Percentiles rank a stretch among this genome's conserved stretches.
phyloP scores from a whole-genome alignment of 2,329 filamentous ascomycete species.

The Esteya vermicola region DNA sequence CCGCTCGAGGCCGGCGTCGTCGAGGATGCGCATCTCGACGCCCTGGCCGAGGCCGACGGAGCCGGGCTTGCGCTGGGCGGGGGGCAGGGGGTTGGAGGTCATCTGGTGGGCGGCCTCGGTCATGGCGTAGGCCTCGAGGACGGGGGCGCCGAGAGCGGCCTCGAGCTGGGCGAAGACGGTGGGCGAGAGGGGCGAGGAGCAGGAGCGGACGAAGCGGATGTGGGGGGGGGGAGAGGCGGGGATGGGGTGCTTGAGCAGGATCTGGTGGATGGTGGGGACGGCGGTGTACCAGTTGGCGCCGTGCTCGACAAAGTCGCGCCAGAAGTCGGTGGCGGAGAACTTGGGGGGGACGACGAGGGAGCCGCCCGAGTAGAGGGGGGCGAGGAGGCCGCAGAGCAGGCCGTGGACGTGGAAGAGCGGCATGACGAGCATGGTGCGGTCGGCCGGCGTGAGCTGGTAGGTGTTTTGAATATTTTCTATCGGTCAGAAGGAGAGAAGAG shows the following conservation, averaged over 20 bases:
- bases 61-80: constrained; percentile 61
- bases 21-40: constrained; percentile 66
- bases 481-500: too few species aligned
- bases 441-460: constrained; percentile 54
- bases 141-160: constrained; percentile 59
- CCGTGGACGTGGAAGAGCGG: constrained; percentile 84
- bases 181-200: constrained; percentile 70
- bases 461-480: constrained; percentile 63
- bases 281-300: constrained; percentile 85
- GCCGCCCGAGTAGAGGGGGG: constrained; percentile 60
- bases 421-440: constrained; percentile 81
- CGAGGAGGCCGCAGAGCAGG: constrained; percentile 69
- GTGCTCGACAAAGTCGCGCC: constrained; percentile 59
- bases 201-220: constrained; percentile 80
- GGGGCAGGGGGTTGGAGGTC: constrained; percentile 62
- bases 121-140: constrained; percentile 86
- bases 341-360: constrained; percentile 65
- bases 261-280: constrained; percentile 86
- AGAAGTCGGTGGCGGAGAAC: constrained; percentile 76
- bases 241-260: constrained; percentile 59
- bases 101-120: constrained; percentile 80
- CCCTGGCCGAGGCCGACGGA: constrained; percentile 74
- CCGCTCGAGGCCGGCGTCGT: constrained; percentile 53
- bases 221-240: constrained; percentile 56
- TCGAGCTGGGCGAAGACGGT: constrained; percentile 72